Conservation (phyloP, 2,329 filamentous ascomycete species). For the Didymella lethalis region DNA sequence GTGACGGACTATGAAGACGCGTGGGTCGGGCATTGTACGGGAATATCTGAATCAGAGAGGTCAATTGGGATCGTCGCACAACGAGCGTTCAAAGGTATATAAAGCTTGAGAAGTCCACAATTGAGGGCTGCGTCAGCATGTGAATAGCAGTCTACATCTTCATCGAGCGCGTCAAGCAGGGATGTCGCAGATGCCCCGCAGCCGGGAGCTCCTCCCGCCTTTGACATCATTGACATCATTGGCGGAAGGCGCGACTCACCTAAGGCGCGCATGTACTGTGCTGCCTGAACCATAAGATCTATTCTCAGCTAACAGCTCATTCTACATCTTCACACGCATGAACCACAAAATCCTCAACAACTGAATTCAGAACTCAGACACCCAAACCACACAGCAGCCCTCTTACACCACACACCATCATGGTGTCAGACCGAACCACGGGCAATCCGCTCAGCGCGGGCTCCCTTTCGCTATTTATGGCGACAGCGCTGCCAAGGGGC, state of each 20-base stretch:
- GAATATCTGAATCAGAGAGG: not conserved
- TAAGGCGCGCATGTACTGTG: slow-evolving; percentile 1
- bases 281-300: slow-evolving; percentile 5
- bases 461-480: slow-evolving; percentile 55
- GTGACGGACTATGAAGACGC: slow-evolving; percentile 71
- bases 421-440: slow-evolving; percentile 41
- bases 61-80: not conserved
- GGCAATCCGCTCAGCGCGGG: slow-evolving; percentile 56
- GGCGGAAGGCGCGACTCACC: not conserved
- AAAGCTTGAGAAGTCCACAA: not conserved
- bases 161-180: slow-evolving; percentile 12
- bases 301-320: not conserved
- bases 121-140: not conserved
- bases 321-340: not conserved
- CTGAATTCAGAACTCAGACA: not conserved
- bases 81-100: not conserved
- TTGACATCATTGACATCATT: slow-evolving; percentile 29
- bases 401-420: slow-evolving; percentile 18
- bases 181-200: slow-evolving; percentile 14
- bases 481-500: slow-evolving; percentile 53
- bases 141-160: slow-evolving; percentile 9
- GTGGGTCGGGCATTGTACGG: slow-evolving; percentile 53
- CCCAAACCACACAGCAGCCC: not conserved
- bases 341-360: slow-evolving; percentile 4
- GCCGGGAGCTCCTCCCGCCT: slow-evolving; percentile 24